phyloP scores from a whole-genome alignment of 2,329 filamentous ascomycete species.

The Colletotrichum spinosum region DNA sequence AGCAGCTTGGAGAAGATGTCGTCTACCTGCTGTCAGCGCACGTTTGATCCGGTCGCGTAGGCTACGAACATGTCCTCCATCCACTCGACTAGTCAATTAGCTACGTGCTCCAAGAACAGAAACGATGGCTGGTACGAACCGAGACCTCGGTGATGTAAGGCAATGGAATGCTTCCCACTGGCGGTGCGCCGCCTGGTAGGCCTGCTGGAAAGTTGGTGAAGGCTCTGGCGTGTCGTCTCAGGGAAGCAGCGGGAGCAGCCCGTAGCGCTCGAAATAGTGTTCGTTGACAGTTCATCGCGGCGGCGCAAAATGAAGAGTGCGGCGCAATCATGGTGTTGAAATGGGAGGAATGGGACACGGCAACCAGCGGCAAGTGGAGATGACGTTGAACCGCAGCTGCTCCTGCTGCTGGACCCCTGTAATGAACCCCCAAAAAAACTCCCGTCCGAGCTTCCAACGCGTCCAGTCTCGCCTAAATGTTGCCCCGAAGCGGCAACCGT shows the following conservation, averaged over 20 bases:
- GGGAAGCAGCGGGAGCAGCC: constrained; percentile 49
- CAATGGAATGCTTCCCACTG: constrained; percentile 61
- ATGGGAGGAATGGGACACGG: constrained; percentile 15
- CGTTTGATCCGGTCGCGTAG: constrained; percentile 9
- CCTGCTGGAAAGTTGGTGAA: constrained; percentile 57
- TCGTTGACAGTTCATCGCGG: constrained; percentile 51
- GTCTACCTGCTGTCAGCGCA: constrained; percentile 59
- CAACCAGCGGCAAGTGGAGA: constrained; percentile 28
- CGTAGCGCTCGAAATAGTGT: constrained; percentile 49
- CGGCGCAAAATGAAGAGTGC: neutral
- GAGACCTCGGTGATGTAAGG: constrained; percentile 70
- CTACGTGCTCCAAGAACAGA: neutral
- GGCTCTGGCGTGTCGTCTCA: constrained; percentile 48
- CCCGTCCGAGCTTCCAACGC: constrained; percentile 33
- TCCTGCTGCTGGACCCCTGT: constrained; percentile 9
- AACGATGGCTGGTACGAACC: constrained; percentile 46
- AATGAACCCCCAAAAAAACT: constrained; percentile 4
- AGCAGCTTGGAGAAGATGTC: constrained; percentile 86
- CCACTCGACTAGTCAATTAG: constrained; percentile 72
- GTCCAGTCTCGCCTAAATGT: constrained; percentile 31
- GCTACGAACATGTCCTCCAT: constrained; percentile 78
- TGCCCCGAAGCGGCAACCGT: constrained; percentile 35
- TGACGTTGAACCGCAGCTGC: constrained; percentile 12
- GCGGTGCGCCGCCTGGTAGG: constrained; percentile 39
- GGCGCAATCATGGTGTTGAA: neutral